Evolutionary conservation across 768 basidiomycete genomes (phyloP).

Genomic region (Trametopsis cervina): DNA sequence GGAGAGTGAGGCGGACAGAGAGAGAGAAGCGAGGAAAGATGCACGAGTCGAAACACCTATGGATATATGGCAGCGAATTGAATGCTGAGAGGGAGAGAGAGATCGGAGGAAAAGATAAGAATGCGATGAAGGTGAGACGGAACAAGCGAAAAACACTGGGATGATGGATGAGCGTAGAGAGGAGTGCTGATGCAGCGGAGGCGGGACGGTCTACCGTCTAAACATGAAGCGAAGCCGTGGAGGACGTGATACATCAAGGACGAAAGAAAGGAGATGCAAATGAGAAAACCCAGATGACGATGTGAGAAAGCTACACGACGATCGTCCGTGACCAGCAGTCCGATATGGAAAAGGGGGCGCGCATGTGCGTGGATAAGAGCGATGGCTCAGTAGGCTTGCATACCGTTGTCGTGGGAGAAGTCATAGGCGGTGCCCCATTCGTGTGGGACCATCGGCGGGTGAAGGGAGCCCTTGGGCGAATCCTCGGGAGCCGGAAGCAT

Average conservation of each 20-base stretch:
- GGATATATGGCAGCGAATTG: conserved; percentile 6
- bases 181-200: conserved; percentile 5
- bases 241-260: conserved; percentile 7
- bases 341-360: conserved; percentile 3
- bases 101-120: conserved; percentile 2
- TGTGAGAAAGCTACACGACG: conserved; percentile 5
- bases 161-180: conserved; percentile 4
- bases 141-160: conserved; percentile 9
- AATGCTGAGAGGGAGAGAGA: conserved; percentile 3
- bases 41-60: conserved; percentile 4
- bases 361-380: neutral
- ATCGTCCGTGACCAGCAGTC: conserved; percentile 12
- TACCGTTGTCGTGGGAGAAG: conserved; percentile 26
- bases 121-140: neutral
- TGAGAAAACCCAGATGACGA: conserved; percentile 2
- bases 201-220: conserved; percentile 3
- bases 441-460: conserved; percentile 30
- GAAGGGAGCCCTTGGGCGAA: conserved; percentile 22
- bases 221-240: neutral
- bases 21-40: conserved; percentile 5
- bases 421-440: conserved; percentile 25
- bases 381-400: conserved; percentile 26
- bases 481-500: conserved; percentile 43
- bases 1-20: conserved; percentile 16
- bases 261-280: no score